Evolutionary conservation across 2,329 filamentous ascomycete species (phyloP), one percentile per base, ranked within the genome.

Genomic region (Fusarium duplospermum): DNA sequence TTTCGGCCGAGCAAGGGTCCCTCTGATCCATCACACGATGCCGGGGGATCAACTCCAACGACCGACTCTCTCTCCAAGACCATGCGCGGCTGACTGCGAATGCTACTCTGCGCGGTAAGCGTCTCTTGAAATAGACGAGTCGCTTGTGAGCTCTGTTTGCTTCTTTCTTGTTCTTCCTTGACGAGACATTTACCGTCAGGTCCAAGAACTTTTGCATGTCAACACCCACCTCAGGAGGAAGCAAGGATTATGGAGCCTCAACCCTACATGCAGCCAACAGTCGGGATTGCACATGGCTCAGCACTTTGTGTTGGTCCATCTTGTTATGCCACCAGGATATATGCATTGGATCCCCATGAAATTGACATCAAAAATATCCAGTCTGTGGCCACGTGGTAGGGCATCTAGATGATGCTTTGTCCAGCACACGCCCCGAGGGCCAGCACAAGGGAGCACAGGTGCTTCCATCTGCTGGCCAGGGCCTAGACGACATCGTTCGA

Each of bases 1-100:
- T 67, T 66, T 66, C 67, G 59, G 67, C 64, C 64, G 64, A 67
- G 61, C 42, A 42, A 56, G 64, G 64, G 29, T 58, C 45, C 7
- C 29, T 36, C 22, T 35, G 27, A 31, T 40, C 40, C 36, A 52
- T 69, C 63, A 62, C 47, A 40, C 64, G 64, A 67, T 42, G 54
- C 27, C 22, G 24, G 33, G 54, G 31, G 31, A 20, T 54, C 61
- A 42, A 64, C 61, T 42, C 33, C 62, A 58, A 38, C 52, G 47
- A 50, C 35, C 52, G 47, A 50, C 35, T 67, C 29, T 60, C 27
- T 54, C n/a, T 31, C 14, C 13, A 31, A n/a, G 42, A 42, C 24
- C 16, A 33, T 42, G 42, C 20, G 29, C 20, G 45, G 29, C 33
- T 62, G 36, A 40, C 22, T 27, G 31, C 4, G 33, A 29, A 64